Evolutionary conservation across 2,329 filamentous ascomycete species (phyloP).

Genomic region (Colletotrichum filicis): DNA sequence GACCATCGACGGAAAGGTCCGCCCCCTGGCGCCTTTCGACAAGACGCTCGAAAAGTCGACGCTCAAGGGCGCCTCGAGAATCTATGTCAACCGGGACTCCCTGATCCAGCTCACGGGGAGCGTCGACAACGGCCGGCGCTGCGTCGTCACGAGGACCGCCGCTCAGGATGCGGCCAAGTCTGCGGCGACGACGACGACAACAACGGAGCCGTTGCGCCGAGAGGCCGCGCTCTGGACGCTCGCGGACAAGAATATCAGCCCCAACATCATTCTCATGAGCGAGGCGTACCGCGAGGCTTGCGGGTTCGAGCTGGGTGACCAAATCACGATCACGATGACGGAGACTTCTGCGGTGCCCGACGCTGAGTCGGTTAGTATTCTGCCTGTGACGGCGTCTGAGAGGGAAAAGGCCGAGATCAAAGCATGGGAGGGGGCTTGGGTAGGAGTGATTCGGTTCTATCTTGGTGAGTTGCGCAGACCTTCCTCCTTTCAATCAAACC

Average conservation of each 20-base stretch:
- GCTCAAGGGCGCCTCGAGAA: constrained; percentile 55
- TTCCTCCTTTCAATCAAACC: neutral
- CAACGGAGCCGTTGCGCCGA: constrained; percentile 41
- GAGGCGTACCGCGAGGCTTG: constrained; percentile 79
- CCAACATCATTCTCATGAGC: constrained; percentile 77
- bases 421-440: constrained; percentile 38
- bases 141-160: constrained; percentile 50
- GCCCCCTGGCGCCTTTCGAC: constrained; percentile 50
- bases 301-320: constrained; percentile 77
- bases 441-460: constrained; percentile 23
- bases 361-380: constrained; percentile 60
- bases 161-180: constrained; percentile 32
- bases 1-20: constrained; percentile 45
- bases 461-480: constrained; percentile 1
- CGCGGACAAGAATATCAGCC: constrained; percentile 70
- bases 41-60: constrained; percentile 54
- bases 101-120: constrained; percentile 56
- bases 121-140: constrained; percentile 55
- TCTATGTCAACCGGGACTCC: constrained; percentile 60
- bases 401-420: constrained; percentile 48
- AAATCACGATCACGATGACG: constrained; percentile 68
- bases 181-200: constrained; percentile 10
- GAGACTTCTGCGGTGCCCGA: constrained; percentile 62
- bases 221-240: constrained; percentile 63
- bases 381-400: constrained; percentile 22